Evolutionary conservation across 2,329 filamentous ascomycete genomes (phyloP).

Genomic region (Cryphonectria nitschkei): DNA sequence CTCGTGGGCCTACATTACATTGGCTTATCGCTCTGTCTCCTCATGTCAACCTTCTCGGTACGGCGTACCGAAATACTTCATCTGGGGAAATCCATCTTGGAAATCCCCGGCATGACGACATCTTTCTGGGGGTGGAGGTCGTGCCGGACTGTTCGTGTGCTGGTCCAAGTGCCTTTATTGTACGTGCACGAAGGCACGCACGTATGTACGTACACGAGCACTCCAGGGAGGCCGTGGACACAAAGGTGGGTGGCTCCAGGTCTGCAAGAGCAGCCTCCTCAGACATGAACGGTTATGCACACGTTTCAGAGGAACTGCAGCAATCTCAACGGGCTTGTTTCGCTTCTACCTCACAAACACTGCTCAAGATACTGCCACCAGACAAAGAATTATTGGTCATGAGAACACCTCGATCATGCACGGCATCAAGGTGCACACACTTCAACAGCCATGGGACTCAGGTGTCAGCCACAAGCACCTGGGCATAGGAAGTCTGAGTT

Average conservation of each 20-base stretch:
- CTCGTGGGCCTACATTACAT: not conserved
- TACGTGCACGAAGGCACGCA: not conserved
- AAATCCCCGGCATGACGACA: not conserved
- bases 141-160: not conserved
- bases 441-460: not conserved
- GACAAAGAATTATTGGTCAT: not conserved
- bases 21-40: not conserved
- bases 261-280: not conserved
- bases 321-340: not conserved
- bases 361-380: not conserved
- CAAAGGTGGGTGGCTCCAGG: not conserved
- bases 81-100: not conserved
- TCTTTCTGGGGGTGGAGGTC: not conserved
- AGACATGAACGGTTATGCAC: not conserved
- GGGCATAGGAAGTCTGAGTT: not conserved
- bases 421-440: not conserved
- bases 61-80: not conserved
- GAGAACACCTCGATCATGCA: too few species aligned
- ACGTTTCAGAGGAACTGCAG: not conserved
- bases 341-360: not conserved
- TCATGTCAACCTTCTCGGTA: not conserved
- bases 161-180: not conserved
- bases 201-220: not conserved
- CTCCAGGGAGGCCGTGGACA: not conserved
- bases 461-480: not conserved